Evolutionary conservation across 2,329 filamentous ascomycete genomes (phyloP), one percentile per base, ranked within the genome.

Genomic region (Cercospora sesami): DNA sequence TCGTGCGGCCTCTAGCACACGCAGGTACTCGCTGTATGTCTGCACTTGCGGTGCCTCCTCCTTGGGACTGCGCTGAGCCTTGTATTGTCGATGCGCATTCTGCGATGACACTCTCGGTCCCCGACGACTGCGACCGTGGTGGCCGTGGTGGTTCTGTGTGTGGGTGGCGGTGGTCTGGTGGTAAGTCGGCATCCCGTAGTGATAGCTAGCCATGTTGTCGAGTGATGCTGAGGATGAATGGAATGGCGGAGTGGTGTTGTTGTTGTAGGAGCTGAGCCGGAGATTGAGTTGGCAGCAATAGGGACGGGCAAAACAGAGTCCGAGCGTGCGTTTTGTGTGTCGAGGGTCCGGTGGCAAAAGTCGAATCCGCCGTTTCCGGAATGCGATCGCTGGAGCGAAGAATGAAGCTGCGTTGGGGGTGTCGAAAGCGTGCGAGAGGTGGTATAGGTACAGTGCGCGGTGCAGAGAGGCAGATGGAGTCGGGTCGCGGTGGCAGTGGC

Each of bases 1-100:
- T 68, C 93, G 89, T 68, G 92, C 93, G 72, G 93, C 91, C 83
- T 98, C 94, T 75, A 96, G 96, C 78, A 93, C 90, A 73, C 88
- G 88, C 74, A 94, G 91, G 83, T 96, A 97, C 71, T 89, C 88
- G 69, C 87, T 86, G 68, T 96, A 84, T 61, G 89, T 87, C 21
- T 89, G 88, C n/a, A 90, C 86, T 80, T 96, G 93, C 75, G 89
- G 89, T 71, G 93, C 83, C 80, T 97, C 93, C 80, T 97, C 93
- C 81, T 96, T 94, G 82, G 94, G 92, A 76, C 90, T 91, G 78
- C 92, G 90, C 64, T 94, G 90, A 72, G 90, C 90, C 71, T 93
- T 91, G 74, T 76, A 78, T 81, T 97, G 93, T 80, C 93, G 91
- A 78, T 96, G 92, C 61, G 89, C 83, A 82, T 94, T 93, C 78